Base-by-base conservation (phyloP, 2,329 filamentous ascomycete species). In the Metarhizium brunneum region DNA sequence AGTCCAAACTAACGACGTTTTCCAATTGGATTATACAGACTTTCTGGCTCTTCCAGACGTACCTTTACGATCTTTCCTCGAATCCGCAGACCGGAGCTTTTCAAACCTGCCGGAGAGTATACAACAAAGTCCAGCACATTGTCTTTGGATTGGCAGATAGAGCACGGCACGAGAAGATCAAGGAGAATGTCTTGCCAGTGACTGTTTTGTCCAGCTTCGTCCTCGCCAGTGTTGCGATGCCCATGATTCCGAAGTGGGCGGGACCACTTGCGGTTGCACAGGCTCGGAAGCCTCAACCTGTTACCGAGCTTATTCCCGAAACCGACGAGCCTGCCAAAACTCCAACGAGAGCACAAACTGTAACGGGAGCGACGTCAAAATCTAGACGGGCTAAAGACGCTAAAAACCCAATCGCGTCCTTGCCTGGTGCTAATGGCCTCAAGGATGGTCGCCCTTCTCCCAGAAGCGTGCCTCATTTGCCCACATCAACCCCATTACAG, bases 21-120 rank as follows among this genome's bases (percentile, higher is more conserved):
- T 40, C 29, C 20, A 25, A 40, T 16, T 16, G 50, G 16, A 38
- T 36, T 30, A 47, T 59, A 53, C 66, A 94, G 89, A 92, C 89
- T 40, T 94, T 94, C 71, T 94, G 89, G 89, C 80, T 94, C 53
- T 91, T 94, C 71, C 89, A 94, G 73, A 92, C 88, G 4, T 92
- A 94, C 67, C 82, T 94, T 35, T 86, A 89, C 75, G 90, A 94
- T 68, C 82, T 94, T 59, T 82, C 87, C 55, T 76, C 80, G 65
- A 88, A 87, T 57, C 89, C 89, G 2, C 86, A 87, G 67, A 86
- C 87, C 58, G 82, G 85, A 64, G 80, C 87, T 52, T 94, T 94
- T 73, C 86, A 88, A 72, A 92, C 87, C 52, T 92, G 89, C 67
- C 83, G 88, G 57, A 79, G 90, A 65, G 84, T 94, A 62, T 92